Conservation (phyloP, 768 basidiomycete genomes). For the Mycena haematopus region DNA sequence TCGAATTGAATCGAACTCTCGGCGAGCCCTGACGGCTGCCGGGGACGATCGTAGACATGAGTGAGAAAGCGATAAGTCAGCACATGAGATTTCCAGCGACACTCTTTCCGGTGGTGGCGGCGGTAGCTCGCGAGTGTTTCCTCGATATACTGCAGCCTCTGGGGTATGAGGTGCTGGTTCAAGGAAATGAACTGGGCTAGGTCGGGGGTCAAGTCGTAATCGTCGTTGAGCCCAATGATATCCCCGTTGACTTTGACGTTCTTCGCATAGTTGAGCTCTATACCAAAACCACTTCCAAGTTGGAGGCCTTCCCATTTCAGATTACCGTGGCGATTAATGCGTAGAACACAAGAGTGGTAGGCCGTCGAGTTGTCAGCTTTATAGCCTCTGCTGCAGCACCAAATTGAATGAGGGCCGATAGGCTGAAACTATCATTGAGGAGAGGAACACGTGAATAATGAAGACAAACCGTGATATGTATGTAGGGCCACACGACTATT, state of each 20-base stretch:
- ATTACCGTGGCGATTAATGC: constrained; percentile 59
- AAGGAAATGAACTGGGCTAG: constrained; percentile 69
- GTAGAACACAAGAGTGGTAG: constrained; percentile 55
- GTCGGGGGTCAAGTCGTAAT: constrained; percentile 64
- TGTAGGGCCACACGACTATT: constrained; percentile 68
- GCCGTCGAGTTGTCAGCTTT: constrained; percentile 52
- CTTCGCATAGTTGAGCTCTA: constrained; percentile 63
- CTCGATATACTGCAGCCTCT: constrained; percentile 51
- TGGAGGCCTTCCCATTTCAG: constrained; percentile 58
- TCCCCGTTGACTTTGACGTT: constrained; percentile 54
- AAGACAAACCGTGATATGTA: constrained; percentile 55
- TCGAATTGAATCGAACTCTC: constrained; percentile 56
- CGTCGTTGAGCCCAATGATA: constrained; percentile 67
- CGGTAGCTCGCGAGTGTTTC: constrained; percentile 58
- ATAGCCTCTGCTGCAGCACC: constrained; percentile 56
- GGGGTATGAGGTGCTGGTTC: constrained; percentile 58
- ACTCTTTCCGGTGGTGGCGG: constrained; percentile 53
- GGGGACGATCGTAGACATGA: constrained; percentile 64
- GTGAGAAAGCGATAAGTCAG: constrained; percentile 70
- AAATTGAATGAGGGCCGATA: constrained; percentile 52
- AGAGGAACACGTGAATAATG: constrained; percentile 4
- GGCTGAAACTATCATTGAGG: constrained; percentile 39
- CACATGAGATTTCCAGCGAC: constrained; percentile 55
- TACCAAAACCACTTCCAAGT: constrained; percentile 72
- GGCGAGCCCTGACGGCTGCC: constrained; percentile 49